Percentiles rank a stretch among this genome's conserved stretches.
phyloP scores from a whole-genome alignment of 257 asterid species.

The Salvia rosmarinus region DNA sequence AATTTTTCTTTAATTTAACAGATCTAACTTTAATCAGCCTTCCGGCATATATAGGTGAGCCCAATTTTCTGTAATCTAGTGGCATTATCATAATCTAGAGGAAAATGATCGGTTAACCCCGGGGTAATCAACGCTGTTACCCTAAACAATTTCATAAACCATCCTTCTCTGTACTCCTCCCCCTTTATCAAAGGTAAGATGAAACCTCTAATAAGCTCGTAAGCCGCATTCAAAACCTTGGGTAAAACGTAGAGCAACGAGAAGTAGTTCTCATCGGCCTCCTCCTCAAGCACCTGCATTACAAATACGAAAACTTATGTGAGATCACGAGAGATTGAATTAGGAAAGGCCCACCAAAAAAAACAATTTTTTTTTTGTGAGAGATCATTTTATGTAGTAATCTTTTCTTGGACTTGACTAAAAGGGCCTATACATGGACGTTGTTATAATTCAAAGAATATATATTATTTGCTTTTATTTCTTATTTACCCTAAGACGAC shows the following conservation, averaged over 20 bases:
- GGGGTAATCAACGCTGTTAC: conserved; percentile 49
- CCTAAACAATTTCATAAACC: conserved; percentile 49
- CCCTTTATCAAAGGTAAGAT: conserved; percentile 55
- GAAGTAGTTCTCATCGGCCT: conserved; percentile 79
- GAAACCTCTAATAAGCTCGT: conserved; percentile 61
- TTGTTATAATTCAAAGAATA: too few species aligned
- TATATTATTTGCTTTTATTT: too few species aligned
- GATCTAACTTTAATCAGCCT: conserved; percentile 14
- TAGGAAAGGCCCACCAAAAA: too few species aligned
- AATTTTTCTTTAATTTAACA: neutral
- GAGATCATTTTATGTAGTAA: too few species aligned
- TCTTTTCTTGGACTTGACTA: too few species aligned
- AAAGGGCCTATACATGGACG: too few species aligned
- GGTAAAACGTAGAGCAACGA: conserved; percentile 51
- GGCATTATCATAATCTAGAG: conserved; percentile 61
- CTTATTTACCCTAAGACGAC: too few species aligned
- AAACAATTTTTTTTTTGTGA: too few species aligned
- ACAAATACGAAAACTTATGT: neutral
- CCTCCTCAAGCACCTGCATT: conserved; percentile 63
- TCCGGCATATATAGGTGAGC: conserved; percentile 13
- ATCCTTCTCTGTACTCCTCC: conserved; percentile 52
- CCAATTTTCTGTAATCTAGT: conserved; percentile 50
- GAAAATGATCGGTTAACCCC: conserved; percentile 57
- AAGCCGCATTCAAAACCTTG: conserved; percentile 48
- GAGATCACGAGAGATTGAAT: neutral